A percentile compares a stretch with the other conserved stretches of the same genome.
Evolutionary conservation across 805 yeast species (phyloP).

Genomic region (Yarrowia sp.): DNA sequence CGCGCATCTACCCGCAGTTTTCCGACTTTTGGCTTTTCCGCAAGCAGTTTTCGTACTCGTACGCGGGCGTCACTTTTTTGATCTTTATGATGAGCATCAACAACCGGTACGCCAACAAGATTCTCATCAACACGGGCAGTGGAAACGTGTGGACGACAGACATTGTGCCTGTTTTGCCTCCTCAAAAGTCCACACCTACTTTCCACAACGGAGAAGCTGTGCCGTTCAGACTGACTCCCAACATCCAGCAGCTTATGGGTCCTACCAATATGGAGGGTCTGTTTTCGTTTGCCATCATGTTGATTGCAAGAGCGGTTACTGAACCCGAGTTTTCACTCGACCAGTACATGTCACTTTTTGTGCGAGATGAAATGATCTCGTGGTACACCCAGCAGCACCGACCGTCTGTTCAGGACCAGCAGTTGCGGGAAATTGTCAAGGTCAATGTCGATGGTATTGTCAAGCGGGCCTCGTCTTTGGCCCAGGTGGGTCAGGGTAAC

Average conservation of each 20-base stretch:
- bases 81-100: conserved; percentile 93
- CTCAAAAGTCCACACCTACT: conserved; percentile 64
- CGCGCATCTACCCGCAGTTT: conserved; percentile 64
- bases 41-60: conserved; percentile 89
- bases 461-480: conserved; percentile 73
- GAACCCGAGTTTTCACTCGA: conserved; percentile 92
- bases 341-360: conserved; percentile 87
- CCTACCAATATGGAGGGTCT: conserved; percentile 92
- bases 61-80: conserved; percentile 87
- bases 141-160: conserved; percentile 94
- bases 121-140: conserved; percentile 71
- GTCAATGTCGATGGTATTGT: conserved; percentile 82
- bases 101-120: conserved; percentile 89
- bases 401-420: conserved; percentile 77
- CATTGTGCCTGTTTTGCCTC: conserved; percentile 67
- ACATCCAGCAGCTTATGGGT: conserved; percentile 89
- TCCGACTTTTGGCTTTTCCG: conserved; percentile 98
- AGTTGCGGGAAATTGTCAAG: conserved; percentile 78
- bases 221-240: conserved; percentile 95
- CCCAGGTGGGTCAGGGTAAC: conserved; percentile 55
- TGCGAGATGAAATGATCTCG: conserved; percentile 89
- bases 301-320: conserved; percentile 80
- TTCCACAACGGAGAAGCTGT: conserved; percentile 90
- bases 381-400: conserved; percentile 88
- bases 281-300: conserved; percentile 75